Conservation (phyloP, 257 asterid species). For the Scutellaria baicalensis region DNA sequence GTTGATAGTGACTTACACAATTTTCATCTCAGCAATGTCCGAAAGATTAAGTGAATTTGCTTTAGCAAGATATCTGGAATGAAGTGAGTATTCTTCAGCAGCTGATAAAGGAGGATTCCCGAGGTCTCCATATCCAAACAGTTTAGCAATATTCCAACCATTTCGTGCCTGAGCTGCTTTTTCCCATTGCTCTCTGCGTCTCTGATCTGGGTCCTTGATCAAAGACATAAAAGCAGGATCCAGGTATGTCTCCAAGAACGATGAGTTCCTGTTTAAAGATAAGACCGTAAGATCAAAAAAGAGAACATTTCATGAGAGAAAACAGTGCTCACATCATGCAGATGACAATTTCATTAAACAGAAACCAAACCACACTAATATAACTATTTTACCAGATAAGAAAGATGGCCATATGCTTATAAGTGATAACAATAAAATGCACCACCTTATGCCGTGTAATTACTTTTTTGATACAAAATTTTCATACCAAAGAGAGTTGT, state of each 20-base stretch:
- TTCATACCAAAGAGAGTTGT: too few relatives aligned
- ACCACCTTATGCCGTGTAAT: not conserved
- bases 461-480: not conserved
- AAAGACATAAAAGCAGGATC: constrained; percentile 96
- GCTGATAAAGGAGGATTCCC: constrained; percentile 84
- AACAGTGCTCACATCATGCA: not conserved
- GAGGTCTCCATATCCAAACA: constrained; percentile 90
- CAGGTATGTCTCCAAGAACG: constrained; percentile 74
- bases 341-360: not conserved
- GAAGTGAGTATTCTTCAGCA: constrained; percentile 93
- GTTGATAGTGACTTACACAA: constrained; percentile 53
- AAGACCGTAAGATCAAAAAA: not conserved
- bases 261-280: constrained; percentile 44
- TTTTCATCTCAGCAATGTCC: constrained; percentile 91
- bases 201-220: constrained; percentile 87
- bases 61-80: constrained; percentile 90
- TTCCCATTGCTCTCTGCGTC: constrained; percentile 86
- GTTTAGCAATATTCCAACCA: constrained; percentile 56
- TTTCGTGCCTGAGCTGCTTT: constrained; percentile 74
- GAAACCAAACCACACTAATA: not conserved
- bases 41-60: constrained; percentile 88
- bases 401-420: not conserved
- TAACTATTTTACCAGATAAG: not conserved
- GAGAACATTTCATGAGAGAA: not conserved
- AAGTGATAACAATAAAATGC: not conserved